Base-by-base conservation (phyloP, 1,284 basidiomycete genomes). In the Cryptococcus deneoformans region DNA sequence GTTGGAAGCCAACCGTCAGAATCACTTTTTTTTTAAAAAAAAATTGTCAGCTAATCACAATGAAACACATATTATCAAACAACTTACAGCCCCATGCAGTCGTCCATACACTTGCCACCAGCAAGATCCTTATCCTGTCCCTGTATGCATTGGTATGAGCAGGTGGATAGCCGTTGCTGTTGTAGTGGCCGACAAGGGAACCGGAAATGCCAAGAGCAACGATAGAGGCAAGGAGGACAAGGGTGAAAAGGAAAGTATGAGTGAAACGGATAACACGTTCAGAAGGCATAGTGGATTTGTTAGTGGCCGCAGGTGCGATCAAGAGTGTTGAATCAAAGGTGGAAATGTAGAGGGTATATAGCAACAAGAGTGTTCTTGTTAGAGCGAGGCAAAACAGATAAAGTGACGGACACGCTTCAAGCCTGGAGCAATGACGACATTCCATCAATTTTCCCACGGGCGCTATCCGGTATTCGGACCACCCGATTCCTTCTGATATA, bases 81-180 rank as follows among this genome's bases (percentile, higher is more conserved):
- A 50, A 75, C 76, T 67, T 57, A 78, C 76, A 47, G 10, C 65
- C 64, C 24, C 72, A 60, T 38, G 71, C 52, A 0, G 66, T 65
- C 12, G 71, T 72, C 76, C 76, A 78, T 9, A 79, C 70, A 38
- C 64, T 55, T 0, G 73, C 78, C 0, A 72, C 73, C 11, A 79
- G 64, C 7, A 75, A 50, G 54, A 80, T 76, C 48, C 78, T 67
- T 50, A 79, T 75, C 24, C 79, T 65, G 57, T 77, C 78, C 24
- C 72, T 69, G 69, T 78, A 79, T 0, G 59, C 61, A 3, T 37
- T 50, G 20, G 61, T 69, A 53, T 72, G 67, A 36, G 60, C 54
- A 10, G 64, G 60, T 10, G 78, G 78, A 65, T 3, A 79, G 1
- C 74, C 75, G 9, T 65, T 46, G 16, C 64, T 60, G 59, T 73